A percentile compares a stretch with the other conserved stretches of the same genome.
These are phyloP conservation scores for Saprolegnia diclina DNA, from an alignment of 352 stramenopile species.

Conservation along the genomic window DNA sequence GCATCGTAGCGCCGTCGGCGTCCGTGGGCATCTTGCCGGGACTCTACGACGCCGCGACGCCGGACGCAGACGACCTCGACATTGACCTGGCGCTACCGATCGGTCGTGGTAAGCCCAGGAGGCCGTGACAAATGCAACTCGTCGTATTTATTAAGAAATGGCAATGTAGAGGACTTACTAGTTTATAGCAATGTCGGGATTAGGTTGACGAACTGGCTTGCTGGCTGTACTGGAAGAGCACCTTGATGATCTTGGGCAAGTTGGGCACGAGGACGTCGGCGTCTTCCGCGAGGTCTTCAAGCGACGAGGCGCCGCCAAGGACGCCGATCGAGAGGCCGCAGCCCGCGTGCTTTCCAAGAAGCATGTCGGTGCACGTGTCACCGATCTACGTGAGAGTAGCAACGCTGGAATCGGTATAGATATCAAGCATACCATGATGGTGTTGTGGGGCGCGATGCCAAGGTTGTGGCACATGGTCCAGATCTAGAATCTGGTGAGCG, in stretches of 20 bases:
- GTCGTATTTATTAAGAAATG: neutral
- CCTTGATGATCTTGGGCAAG: constrained; percentile 66
- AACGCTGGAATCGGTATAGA: neutral
- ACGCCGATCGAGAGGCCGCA: constrained; percentile 74
- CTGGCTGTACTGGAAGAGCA: constrained; percentile 80
- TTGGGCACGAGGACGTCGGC: constrained; percentile 79
- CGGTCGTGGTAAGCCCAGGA: neutral
- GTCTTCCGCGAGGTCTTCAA: constrained; percentile 75
- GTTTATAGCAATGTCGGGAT: too few relatives aligned
- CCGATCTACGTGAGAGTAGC: constrained; percentile 34
- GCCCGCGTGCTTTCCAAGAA: constrained; percentile 67
- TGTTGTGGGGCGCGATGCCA: constrained; percentile 71
- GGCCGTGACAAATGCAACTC: neutral
- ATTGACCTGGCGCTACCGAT: neutral
- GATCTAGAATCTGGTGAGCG: constrained; percentile 45
- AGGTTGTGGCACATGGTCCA: constrained; percentile 77
- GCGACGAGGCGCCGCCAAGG: constrained; percentile 65
- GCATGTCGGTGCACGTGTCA: constrained; percentile 82
- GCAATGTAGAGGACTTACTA: too few relatives aligned
- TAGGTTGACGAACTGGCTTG: constrained; percentile 34
- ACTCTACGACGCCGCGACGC: neutral
- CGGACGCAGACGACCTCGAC: neutral
- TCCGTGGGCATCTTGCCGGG: constrained; percentile 3
- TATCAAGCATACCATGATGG: constrained; percentile 57
- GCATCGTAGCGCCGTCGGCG: neutral